A percentile compares a stretch with the other conserved stretches of the same genome.
Evolutionary conservation across 2,329 filamentous ascomycete genomes (phyloP).

Genomic region (Colletotrichum abscissum): DNA sequence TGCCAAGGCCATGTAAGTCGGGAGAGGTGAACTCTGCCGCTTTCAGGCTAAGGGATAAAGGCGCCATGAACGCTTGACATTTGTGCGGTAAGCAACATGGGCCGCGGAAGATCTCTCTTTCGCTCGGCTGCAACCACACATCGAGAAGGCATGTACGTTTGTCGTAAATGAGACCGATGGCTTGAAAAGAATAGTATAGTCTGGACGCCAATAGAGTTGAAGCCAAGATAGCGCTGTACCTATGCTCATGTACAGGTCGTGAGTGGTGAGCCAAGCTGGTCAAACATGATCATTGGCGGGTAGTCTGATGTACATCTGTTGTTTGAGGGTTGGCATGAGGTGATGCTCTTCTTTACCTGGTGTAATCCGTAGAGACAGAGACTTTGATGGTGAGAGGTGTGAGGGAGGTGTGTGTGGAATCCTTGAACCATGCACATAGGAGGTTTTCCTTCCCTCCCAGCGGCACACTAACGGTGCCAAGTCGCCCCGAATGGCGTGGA

Average conservation of each 20-base stretch:
- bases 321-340: background rate
- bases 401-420: background rate
- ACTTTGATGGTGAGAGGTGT: background rate
- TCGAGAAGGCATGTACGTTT: background rate
- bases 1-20: background rate
- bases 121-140: conserved; percentile 14
- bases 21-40: background rate
- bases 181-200: background rate
- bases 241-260: background rate
- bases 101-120: conserved; percentile 25
- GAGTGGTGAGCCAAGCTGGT: conserved; percentile 13
- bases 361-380: background rate
- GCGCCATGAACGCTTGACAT: conserved; percentile 13
- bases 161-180: conserved; percentile 2
- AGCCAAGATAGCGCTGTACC: background rate
- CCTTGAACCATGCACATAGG: conserved; percentile 9
- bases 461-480: conserved; percentile 30
- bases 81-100: conserved; percentile 12
- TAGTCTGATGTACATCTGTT: background rate
- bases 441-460: conserved; percentile 25
- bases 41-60: conserved; percentile 19
- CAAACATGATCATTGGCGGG: background rate
- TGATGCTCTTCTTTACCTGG: background rate
- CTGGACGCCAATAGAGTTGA: background rate
- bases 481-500: conserved; percentile 15